Evolutionary conservation across 1,284 basidiomycete genomes (phyloP).

Genomic region (Rhodotorula sp.): DNA sequence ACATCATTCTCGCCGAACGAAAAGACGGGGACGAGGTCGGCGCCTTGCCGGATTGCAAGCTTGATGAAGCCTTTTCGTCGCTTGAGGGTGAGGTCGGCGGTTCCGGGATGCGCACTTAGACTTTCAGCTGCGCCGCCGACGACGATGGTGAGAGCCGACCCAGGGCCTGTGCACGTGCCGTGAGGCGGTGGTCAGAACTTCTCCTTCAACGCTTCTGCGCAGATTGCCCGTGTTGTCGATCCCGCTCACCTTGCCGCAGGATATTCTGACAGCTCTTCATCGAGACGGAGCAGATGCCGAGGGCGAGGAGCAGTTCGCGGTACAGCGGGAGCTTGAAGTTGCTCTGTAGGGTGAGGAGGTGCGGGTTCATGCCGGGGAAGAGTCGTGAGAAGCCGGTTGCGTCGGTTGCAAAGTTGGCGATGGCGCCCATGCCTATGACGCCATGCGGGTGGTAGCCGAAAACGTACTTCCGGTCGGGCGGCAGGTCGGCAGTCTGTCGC

Average conservation of each 20-base stretch:
- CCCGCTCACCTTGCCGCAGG: constrained; percentile 62
- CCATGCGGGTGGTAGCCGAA: constrained; percentile 96
- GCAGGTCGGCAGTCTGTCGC: constrained; percentile 65
- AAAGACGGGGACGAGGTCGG: constrained; percentile 89
- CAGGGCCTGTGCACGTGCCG: constrained; percentile 46
- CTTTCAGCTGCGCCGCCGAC: constrained; percentile 96
- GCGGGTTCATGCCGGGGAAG: constrained; percentile 89
- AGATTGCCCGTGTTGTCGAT: too few species aligned
- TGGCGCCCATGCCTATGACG: constrained; percentile 76
- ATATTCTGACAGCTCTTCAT: constrained; percentile 88
- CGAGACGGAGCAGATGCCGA: constrained; percentile 90
- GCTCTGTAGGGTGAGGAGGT: constrained; percentile 73
- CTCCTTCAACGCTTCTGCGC: too few species aligned
- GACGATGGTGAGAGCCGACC: constrained; percentile 82
- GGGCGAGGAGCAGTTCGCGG: constrained; percentile 67
- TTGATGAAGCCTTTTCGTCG: constrained; percentile 77
- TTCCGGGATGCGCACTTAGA: constrained; percentile 88
- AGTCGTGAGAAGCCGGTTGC: constrained; percentile 86
- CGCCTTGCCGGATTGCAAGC: constrained; percentile 91
- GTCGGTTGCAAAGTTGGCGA: constrained; percentile 91
- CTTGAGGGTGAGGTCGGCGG: constrained; percentile 85
- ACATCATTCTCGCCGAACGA: constrained; percentile 99
- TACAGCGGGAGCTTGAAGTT: constrained; percentile 95
- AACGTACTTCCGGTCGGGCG: constrained; percentile 85
- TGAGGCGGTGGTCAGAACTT: not conserved